These are phyloP conservation scores for Royoungia palumana DNA, from an alignment of 768 basidiomycete genomes.

Conservation along the genomic window DNA sequence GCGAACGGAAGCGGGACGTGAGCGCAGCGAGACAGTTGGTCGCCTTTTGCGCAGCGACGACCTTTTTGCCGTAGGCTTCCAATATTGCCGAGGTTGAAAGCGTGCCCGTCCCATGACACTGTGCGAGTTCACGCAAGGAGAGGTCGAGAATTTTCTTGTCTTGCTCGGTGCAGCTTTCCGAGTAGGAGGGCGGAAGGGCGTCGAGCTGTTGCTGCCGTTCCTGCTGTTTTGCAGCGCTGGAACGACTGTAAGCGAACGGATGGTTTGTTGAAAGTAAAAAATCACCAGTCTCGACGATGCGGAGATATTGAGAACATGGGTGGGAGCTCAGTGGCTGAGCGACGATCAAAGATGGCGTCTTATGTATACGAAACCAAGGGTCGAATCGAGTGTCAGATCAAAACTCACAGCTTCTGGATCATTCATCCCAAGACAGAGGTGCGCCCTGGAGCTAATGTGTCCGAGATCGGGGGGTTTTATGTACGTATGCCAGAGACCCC, in stretches of 20 bases:
- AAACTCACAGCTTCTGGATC: not conserved
- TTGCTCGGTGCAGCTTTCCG: slow-evolving; percentile 29
- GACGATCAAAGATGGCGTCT: not conserved
- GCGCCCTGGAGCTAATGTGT: not conserved
- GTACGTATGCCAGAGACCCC: not conserved
- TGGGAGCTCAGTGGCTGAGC: not conserved
- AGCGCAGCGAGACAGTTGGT: slow-evolving; percentile 53
- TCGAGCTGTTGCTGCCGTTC: slow-evolving; percentile 30
- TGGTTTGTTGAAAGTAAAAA: too few species aligned
- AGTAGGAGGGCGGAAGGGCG: slow-evolving; percentile 29
- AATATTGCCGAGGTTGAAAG: slow-evolving; percentile 33
- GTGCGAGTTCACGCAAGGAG: slow-evolving; percentile 36
- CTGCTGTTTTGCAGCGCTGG: slow-evolving; percentile 34
- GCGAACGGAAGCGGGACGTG: slow-evolving; percentile 36
- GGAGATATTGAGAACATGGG: slow-evolving; percentile 26
- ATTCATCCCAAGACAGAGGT: not conserved
- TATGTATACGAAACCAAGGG: slow-evolving; percentile 2
- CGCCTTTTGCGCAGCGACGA: slow-evolving; percentile 37
- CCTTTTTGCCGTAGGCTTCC: slow-evolving; percentile 40
- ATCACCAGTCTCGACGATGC: slow-evolving; percentile 32
- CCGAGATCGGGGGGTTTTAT: slow-evolving; percentile 2
- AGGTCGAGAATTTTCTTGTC: slow-evolving; percentile 36
- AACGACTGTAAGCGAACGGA: not conserved
- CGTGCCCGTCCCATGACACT: slow-evolving; percentile 25
- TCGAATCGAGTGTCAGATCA: not conserved